Evolutionary conservation across 2,329 filamentous ascomycete species (phyloP), one percentile per base, ranked within the genome.

Genomic region (Penicillium sp.): DNA sequence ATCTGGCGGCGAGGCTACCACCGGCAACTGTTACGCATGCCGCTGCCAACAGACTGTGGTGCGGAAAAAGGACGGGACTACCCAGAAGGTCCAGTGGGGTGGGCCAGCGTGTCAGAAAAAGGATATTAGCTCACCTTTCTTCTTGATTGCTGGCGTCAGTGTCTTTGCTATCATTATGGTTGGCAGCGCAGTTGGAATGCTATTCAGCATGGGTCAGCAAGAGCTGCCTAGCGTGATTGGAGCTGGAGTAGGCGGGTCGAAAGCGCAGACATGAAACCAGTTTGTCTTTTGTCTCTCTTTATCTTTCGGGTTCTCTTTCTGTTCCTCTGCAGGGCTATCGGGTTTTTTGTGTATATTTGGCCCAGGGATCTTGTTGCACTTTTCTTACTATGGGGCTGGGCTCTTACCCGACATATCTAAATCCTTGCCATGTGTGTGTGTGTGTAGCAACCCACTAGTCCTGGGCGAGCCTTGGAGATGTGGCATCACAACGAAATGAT

Each of bases 221-320:
- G 89, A 92, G 75, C 80, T 97, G 61, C 94, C 94, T 0, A 92
- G 92, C 65, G 93, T 99, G 8, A 92, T 99, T 73, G 91, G 92
- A n/a, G 94, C 94, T 46, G 94, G 94, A 60, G 93, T 99, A 35
- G 89, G 88, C 61, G 84, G 86, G 55, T 81, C 86, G 31, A 91
- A 71, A 49, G 63, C 68, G 54, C 29, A 43, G 22, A 27, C 43
- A 52, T 52, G 27, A 29, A 49, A 15, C 11, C 3, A 14, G 11
- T 22, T 4, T 29, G 2, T 8, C 42, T 53, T 29, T 45, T 37
- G 15, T 9, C 20, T 43, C 18, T 22, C 3, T 33, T 20, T 9
- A 25, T 12, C 12, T 27, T 22, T 44, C 40, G 49, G 49, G 12
- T 43, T 40, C 22, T 47, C n/a, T 47, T 12, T 33, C 4, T 44